These are phyloP conservation scores for Umbilicaria muhlenbergii DNA, from an alignment of 495 filamentous ascomycete genomes.

Conservation along the genomic window DNA sequence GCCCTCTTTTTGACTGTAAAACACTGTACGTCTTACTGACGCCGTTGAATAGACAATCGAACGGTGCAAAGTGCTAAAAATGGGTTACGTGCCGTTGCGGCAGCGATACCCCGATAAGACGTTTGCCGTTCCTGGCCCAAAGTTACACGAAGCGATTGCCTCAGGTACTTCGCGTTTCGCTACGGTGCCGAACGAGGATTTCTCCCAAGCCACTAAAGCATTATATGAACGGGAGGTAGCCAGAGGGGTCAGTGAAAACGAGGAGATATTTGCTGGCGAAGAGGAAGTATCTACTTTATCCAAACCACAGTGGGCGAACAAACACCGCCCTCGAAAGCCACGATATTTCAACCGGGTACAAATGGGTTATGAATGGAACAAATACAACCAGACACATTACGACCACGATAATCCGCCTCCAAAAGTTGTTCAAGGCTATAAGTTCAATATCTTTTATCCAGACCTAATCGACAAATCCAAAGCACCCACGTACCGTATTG, in stretches of 20 bases:
- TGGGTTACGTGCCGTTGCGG: slow-evolving; percentile 52
- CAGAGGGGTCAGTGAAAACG: slow-evolving; percentile 78
- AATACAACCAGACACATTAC: slow-evolving; percentile 99
- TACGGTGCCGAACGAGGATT: slow-evolving; percentile 61
- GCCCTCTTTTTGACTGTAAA: slow-evolving; percentile 10
- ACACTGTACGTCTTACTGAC: slow-evolving; percentile 6
- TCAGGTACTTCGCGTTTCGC: slow-evolving; percentile 58
- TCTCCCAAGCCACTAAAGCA: slow-evolving; percentile 79
- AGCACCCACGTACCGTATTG: slow-evolving; percentile 88
- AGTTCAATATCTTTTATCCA: slow-evolving; percentile 99
- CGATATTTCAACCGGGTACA: slow-evolving; percentile 96
- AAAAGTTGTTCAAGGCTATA: slow-evolving; percentile 96
- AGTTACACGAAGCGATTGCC: slow-evolving; percentile 18
- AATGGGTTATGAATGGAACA: slow-evolving; percentile 99
- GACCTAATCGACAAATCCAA: slow-evolving; percentile 94
- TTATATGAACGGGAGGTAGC: slow-evolving; percentile 89
- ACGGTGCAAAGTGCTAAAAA: slow-evolving; percentile 46
- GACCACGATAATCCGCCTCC: slow-evolving; percentile 97
- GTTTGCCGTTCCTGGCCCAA: slow-evolving; percentile 19
- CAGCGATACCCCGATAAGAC: slow-evolving; percentile 35
- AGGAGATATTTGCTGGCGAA: slow-evolving; percentile 91
- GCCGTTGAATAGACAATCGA: slow-evolving; percentile 31
- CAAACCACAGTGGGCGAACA: slow-evolving; percentile 71
- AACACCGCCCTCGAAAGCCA: slow-evolving; percentile 85
- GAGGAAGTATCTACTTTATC: slow-evolving; percentile 53